Evolutionary conservation across 2,329 filamentous ascomycete species (phyloP).

Genomic region (Paradendryphiella salina): DNA sequence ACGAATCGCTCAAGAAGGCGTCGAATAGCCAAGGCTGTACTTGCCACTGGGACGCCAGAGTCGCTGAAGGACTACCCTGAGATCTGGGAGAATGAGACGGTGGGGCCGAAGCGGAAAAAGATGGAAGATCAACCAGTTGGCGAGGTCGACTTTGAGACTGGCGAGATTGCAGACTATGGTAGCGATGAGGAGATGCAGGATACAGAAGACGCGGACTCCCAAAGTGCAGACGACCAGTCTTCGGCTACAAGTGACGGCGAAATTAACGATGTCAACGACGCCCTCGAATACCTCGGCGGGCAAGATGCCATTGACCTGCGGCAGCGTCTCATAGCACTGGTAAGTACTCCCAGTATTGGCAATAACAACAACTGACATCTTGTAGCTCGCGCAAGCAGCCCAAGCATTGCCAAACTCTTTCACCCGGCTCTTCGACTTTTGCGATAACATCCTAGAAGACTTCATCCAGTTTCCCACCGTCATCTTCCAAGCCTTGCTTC

Average conservation of each 20-base stretch:
- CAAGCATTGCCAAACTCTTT: constrained; percentile 49
- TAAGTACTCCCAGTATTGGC: constrained; percentile 34
- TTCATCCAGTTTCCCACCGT: constrained; percentile 62
- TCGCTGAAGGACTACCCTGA: constrained; percentile 62
- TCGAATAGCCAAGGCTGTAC: constrained; percentile 66
- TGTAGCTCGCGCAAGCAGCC: constrained; percentile 46
- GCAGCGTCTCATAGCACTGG: constrained; percentile 64
- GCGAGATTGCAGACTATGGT: constrained; percentile 62
- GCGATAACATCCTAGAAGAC: constrained; percentile 61
- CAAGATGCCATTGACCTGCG: constrained; percentile 64
- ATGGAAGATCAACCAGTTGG: constrained; percentile 62
- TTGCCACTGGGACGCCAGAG: constrained; percentile 65
- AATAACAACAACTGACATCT: constrained; percentile 17
- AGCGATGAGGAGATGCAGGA: constrained; percentile 42
- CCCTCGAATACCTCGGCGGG: constrained; percentile 41
- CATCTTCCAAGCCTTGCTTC: constrained; percentile 61
- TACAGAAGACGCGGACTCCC: constrained; percentile 8
- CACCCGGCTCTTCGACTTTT: constrained; percentile 60
- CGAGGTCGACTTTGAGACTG: constrained; percentile 58
- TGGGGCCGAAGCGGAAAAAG: constrained; percentile 49
- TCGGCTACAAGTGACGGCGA: background rate
- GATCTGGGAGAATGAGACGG: constrained; percentile 69
- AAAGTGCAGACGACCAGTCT: constrained; percentile 9
- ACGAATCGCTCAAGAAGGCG: constrained; percentile 48
- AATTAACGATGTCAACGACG: constrained; percentile 20